phyloP scores from a whole-genome alignment of 306 rosid genomes.

The Cicer judaicum region DNA sequence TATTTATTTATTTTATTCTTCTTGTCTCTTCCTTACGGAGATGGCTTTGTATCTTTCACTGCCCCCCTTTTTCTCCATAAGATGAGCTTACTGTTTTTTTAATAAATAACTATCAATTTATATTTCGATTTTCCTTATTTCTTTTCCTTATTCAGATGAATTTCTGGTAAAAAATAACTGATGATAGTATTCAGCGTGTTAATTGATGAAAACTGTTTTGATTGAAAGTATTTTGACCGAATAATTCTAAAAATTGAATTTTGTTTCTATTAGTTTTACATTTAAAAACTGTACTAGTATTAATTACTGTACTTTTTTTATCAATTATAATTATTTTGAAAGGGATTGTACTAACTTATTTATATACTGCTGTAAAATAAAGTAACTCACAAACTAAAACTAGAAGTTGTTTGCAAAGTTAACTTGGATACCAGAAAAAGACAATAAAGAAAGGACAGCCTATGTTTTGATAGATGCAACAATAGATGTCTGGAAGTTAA shows the following conservation, averaged over 20 bases:
- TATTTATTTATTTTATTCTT: neutral
- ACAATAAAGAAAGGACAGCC: neutral
- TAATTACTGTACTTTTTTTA: no score
- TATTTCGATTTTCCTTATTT: neutral
- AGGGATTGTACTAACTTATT: no score
- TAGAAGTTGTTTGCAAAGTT: neutral
- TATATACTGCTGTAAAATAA: no score
- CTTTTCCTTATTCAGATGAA: neutral
- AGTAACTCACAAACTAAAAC: neutral
- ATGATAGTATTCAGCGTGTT: neutral
- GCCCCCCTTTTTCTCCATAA: neutral
- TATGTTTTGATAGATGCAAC: slow-evolving; percentile 5
- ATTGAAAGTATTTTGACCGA: neutral
- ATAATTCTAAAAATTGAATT: neutral
- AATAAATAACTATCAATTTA: no score
- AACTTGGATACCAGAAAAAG: neutral
- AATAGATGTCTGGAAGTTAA: neutral
- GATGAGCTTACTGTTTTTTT: no score
- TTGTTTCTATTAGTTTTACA: no score
- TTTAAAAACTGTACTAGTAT: no score
- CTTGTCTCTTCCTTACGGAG: neutral
- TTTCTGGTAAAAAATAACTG: neutral
- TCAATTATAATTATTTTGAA: no score
- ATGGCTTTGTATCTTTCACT: neutral
- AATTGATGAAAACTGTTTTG: neutral